These are phyloP conservation scores for Leccinum fallax DNA, from an alignment of 1,284 basidiomycete species.

Conservation along the genomic window DNA sequence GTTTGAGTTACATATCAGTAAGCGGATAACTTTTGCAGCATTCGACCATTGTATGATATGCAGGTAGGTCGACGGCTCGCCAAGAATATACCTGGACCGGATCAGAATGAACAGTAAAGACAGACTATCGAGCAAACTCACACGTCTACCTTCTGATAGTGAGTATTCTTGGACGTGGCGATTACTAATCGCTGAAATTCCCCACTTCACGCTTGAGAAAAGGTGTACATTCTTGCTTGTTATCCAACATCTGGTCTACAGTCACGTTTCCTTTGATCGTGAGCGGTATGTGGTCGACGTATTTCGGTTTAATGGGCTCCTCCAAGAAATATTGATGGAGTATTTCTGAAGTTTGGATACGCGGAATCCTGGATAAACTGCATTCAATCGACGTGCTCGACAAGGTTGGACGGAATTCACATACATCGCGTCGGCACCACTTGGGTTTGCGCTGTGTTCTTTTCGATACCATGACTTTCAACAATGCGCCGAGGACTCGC, in stretches of 20 bases:
- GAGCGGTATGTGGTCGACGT: neutral
- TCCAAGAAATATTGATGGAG: neutral
- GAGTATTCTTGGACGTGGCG: neutral
- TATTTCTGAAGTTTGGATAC: neutral
- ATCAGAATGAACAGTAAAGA: conserved; percentile 4
- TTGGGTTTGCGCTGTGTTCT: neutral
- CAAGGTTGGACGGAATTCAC: neutral
- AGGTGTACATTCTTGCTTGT: neutral
- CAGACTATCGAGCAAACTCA: conserved; percentile 40
- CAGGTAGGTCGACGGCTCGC: conserved; percentile 96
- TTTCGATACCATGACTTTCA: neutral
- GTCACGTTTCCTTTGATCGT: neutral
- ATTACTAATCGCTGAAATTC: neutral
- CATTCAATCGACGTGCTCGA: neutral
- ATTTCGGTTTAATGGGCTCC: neutral
- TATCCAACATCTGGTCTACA: neutral
- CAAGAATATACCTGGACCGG: conserved; percentile 84
- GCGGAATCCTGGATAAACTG: neutral
- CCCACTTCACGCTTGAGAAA: accelerated
- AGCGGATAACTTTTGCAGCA: conserved; percentile 95
- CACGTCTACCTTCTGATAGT: conserved; percentile 82
- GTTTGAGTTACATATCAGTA: conserved; percentile 41
- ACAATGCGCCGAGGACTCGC: neutral
- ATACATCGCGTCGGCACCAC: neutral
- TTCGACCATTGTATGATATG: conserved; percentile 92